Evolutionary conservation across 2,329 filamentous ascomycete genomes (phyloP).

Genomic region (Amylocarpus encephaloides): DNA sequence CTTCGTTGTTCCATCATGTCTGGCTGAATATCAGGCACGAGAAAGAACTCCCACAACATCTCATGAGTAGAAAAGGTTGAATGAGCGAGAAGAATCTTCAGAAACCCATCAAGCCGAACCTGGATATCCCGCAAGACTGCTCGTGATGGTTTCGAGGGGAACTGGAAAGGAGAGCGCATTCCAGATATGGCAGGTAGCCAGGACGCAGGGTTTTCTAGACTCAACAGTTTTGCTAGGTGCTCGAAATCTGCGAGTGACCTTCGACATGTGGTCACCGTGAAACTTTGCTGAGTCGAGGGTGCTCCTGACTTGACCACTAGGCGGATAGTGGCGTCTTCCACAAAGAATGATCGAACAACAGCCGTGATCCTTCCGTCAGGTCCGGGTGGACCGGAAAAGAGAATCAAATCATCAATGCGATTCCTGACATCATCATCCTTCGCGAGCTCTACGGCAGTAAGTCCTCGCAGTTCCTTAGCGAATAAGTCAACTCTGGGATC

Average conservation of each 20-base stretch:
- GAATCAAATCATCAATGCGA: slow-evolving; percentile 85
- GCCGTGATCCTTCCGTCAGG: slow-evolving; percentile 79
- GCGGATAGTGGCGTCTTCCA: slow-evolving; percentile 90
- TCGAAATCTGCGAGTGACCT: slow-evolving; percentile 87
- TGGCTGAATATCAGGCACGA: slow-evolving; percentile 87
- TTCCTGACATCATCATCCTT: slow-evolving; percentile 98
- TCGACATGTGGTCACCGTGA: slow-evolving; percentile 90
- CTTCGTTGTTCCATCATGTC: slow-evolving; percentile 87
- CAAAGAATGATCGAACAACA: slow-evolving; percentile 92
- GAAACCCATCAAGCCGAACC: slow-evolving; percentile 75
- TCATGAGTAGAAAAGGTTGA: slow-evolving; percentile 94
- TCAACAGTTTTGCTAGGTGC: slow-evolving; percentile 75
- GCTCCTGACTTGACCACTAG: slow-evolving; percentile 92
- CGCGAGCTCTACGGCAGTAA: slow-evolving; percentile 91
- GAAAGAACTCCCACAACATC: slow-evolving; percentile 97
- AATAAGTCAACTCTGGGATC: slow-evolving; percentile 83
- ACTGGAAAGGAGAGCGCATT: slow-evolving; percentile 81
- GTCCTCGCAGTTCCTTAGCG: slow-evolving; percentile 75
- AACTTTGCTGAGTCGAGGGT: slow-evolving; percentile 72
- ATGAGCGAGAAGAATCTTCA: slow-evolving; percentile 79
- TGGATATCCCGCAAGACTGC: slow-evolving; percentile 85
- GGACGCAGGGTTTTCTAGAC: slow-evolving; percentile 86
- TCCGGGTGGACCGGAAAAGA: slow-evolving; percentile 68
- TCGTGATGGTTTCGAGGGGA: slow-evolving; percentile 85
- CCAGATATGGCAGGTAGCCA: slow-evolving; percentile 80